Evolutionary conservation across 1,139 yeast genomes (phyloP), one percentile per base, ranked within the genome.

Genomic region (Entelexis sorbosivorans): DNA sequence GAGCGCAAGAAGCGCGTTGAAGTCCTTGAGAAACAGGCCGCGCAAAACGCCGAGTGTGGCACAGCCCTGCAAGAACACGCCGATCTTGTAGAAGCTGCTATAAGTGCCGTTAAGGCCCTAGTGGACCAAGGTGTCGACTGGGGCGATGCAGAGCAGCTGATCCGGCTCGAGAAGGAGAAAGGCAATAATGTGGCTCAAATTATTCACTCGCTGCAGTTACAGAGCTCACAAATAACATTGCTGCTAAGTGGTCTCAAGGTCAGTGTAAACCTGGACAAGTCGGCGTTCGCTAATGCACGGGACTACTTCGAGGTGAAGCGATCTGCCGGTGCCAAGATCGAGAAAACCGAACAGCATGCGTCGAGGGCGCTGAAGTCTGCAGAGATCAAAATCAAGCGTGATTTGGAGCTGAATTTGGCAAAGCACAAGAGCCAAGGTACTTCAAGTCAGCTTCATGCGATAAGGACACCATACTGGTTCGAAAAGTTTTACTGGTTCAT

Each of bases 401-500:
- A 89, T 62, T 69, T 89, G 60, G 77, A 78, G 51, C 79, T 75
- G 60, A 75, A 79, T 44, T 73, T 83, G 61, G 83, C 82, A 53
- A 78, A 77, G 52, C 51, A 60, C 48, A 47, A 50, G 44, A 52
- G 48, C 32, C 58, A 55, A 11, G 52, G 50, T 6, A 47, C 42
- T 1, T 50, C 54, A 5, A 39, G 46, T 6, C 73, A 77, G 1
- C 71, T 87, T 54, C 81, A 78, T 56, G 79, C 76, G 36, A 71
- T 83, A 32, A 74, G 96, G 48, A 75, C 78, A 6, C 86, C 87
- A 46, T 82, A 73, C 61, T 89, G 96, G 59, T 93, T 93, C 69
- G 98, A 91, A 63, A 91, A 91, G 65, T 91, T 83, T 64, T 80
- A 73, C 62, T 91, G 98, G 98, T 91, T 91, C 63, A 74, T 88